Percentiles rank a stretch among this genome's conserved stretches.
These are phyloP conservation scores for Suhomyces wounanorum DNA, from an alignment of 1,139 yeast species.

Conservation along the genomic window DNA sequence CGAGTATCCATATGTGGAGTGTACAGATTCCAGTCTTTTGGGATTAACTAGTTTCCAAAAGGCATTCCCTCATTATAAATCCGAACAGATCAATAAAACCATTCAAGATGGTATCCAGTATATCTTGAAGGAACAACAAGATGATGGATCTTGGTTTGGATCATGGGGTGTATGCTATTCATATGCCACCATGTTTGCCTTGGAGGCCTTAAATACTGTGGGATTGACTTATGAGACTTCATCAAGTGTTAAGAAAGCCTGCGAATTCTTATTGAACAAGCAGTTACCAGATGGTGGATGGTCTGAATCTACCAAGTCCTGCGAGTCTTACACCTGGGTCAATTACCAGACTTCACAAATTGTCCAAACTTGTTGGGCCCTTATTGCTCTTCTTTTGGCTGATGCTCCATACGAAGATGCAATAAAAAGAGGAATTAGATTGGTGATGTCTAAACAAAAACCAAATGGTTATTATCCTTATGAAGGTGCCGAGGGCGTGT, in stretches of 20 bases:
- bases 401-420: constrained; percentile 71
- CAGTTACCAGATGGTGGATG: constrained; percentile 94
- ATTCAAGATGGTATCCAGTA: constrained; percentile 74
- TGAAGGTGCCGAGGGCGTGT: constrained; percentile 92
- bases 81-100: constrained; percentile 63
- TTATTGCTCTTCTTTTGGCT: constrained; percentile 79
- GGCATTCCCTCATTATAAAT: constrained; percentile 62
- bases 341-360: constrained; percentile 59
- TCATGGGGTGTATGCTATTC: constrained; percentile 98
- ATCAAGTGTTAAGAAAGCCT: constrained; percentile 66
- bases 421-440: constrained; percentile 61
- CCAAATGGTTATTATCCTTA: constrained; percentile 82
- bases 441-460: constrained; percentile 69
- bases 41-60: constrained; percentile 82
- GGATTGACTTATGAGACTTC: constrained; percentile 65
- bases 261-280: constrained; percentile 76
- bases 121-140: constrained; percentile 64
- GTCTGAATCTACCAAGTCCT: constrained; percentile 87
- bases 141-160: constrained; percentile 97
- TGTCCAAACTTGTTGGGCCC: constrained; percentile 93
- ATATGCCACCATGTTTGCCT: constrained; percentile 97
- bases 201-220: constrained; percentile 82
- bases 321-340: constrained; percentile 83
- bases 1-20: constrained; percentile 96
- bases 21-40: constrained; percentile 91